Evolutionary conservation across 306 rosid species (phyloP).

Genomic region (Canavalia gladiata): DNA sequence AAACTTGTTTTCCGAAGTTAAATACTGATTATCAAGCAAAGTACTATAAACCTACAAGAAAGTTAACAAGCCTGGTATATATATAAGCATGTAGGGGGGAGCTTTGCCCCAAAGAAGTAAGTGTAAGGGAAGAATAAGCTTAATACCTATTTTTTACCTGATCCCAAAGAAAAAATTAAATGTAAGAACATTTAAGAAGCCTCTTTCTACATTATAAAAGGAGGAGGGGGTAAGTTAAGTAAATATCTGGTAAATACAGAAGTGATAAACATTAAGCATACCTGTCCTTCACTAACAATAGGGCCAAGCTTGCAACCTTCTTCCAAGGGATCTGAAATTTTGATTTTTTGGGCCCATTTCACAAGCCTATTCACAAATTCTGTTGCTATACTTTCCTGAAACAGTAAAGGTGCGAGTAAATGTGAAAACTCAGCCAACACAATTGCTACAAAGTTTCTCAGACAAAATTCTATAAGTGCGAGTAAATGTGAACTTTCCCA

Average conservation of each 20-base stretch:
- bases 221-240: not conserved
- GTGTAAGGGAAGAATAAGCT: not conserved
- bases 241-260: not conserved
- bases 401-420: constrained; percentile 28
- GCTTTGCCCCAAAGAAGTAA: not conserved
- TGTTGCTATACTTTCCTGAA: constrained; percentile 79
- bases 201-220: not conserved
- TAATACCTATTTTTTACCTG: not conserved
- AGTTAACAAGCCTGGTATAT: not conserved
- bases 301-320: constrained; percentile 96
- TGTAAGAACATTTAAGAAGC: not conserved
- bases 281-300: constrained; percentile 83
- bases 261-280: constrained; percentile 41
- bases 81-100: not conserved
- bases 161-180: not conserved
- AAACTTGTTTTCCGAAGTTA: not conserved
- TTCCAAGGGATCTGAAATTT: constrained; percentile 85
- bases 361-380: constrained; percentile 74
- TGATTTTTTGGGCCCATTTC: constrained; percentile 76
- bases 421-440: constrained; percentile 4
- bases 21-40: not conserved
- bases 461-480: not conserved
- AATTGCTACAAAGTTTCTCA: not conserved
- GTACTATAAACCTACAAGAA: not conserved
- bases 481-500: not conserved